These are phyloP conservation scores for Ogataea sp. DNA, from an alignment of 805 yeast species.

Conservation along the genomic window DNA sequence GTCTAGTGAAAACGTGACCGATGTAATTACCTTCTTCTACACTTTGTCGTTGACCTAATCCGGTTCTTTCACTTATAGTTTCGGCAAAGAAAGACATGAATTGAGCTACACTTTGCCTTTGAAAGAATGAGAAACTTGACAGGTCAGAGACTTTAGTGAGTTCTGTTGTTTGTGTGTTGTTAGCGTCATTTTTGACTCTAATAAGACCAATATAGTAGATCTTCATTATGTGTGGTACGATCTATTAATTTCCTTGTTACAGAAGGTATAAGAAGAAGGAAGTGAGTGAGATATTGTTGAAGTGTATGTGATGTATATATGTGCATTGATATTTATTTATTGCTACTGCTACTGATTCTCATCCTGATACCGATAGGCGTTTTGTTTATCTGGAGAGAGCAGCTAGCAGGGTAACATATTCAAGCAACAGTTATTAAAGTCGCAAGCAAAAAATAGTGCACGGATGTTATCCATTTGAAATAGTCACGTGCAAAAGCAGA, in stretches of 20 bases:
- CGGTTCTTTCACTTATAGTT: slow-evolving; percentile 85
- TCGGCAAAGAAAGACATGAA: slow-evolving; percentile 92
- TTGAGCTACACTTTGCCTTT: slow-evolving; percentile 65
- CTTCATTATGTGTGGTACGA: slow-evolving; percentile 53
- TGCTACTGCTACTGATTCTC: too few relatives aligned
- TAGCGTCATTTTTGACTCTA: slow-evolving; percentile 36
- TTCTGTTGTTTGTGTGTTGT: slow-evolving; percentile 60
- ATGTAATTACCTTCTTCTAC: slow-evolving; percentile 87
- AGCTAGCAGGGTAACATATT: too few relatives aligned
- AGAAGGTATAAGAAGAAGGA: neutral
- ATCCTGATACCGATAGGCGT: too few relatives aligned
- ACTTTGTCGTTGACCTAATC: slow-evolving; percentile 85
- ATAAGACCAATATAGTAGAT: slow-evolving; percentile 84
- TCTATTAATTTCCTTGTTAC: neutral
- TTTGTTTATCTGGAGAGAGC: too few relatives aligned
- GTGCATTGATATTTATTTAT: too few relatives aligned
- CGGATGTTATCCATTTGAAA: too few relatives aligned
- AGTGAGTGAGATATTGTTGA: neutral
- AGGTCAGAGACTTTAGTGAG: slow-evolving; percentile 76
- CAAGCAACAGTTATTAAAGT: too few relatives aligned
- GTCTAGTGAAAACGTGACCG: slow-evolving; percentile 85
- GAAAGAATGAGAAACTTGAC: slow-evolving; percentile 83
- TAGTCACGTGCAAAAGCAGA: too few relatives aligned
- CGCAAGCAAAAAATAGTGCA: too few relatives aligned
- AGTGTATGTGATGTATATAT: too few relatives aligned